Evolutionary conservation across 176 grass and related monocot species (phyloP), one percentile per base, ranked within the genome.

Genomic region (Aegilops bicornis): DNA sequence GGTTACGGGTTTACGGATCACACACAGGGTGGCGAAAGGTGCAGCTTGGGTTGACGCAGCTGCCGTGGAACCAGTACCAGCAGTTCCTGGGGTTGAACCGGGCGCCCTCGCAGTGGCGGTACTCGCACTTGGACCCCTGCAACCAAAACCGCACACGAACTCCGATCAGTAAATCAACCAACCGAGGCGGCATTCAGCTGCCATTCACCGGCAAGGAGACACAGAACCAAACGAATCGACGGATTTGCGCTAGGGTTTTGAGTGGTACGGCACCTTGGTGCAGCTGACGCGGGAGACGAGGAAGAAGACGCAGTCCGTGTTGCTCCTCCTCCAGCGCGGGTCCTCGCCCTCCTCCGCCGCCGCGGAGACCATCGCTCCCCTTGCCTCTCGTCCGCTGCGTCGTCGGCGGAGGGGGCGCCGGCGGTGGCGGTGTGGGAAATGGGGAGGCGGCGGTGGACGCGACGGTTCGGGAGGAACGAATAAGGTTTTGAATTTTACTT

Each of bases 41-140:
- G 80, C 85, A 91, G 66, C 81, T 91, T 56, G 85, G 85, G 33
- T 91, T 91, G 75, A 84, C 80, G 42, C 85, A 87, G 65, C 69
- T 87, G 59, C 89, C 89, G 23, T 65, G 80, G 42, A 91, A 84
- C 89, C 76, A 91, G 66, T 87, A 91, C 84, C 85, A 80, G 85
- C 89, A 91, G 61, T 71, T 87, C 80, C 58, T 77, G 48, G 47
- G 73, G 75, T 83, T 91, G 80, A 91, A 70, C 85, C 85, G 67
- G 25, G 89, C 89, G 45, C 56, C 89, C 43, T 91, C 89, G 64
- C 80, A 83, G 75, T 87, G 89, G 58, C 89, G 80, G 59, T 87
- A 91, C 42, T 84, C 89, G 68, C 89, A 91, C 36, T 76, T 66
- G 5, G 64, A 14, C 69, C 89, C 86, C 77, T 88, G 89, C 82